Evolutionary conservation across 805 yeast genomes (phyloP).

Genomic region (Zygosaccharomyces kombuchaensis): DNA sequence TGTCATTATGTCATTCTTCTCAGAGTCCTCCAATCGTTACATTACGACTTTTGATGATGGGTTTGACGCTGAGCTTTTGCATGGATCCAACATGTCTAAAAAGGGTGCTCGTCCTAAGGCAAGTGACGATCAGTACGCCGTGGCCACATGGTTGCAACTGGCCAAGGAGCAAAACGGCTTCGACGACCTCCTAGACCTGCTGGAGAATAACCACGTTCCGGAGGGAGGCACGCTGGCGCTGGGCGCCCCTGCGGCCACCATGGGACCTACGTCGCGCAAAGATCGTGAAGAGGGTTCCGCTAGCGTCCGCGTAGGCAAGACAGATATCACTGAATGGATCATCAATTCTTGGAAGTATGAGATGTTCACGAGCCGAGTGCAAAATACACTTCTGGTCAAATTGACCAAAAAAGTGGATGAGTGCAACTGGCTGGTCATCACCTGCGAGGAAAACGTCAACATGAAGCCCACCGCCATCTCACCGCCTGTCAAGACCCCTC

Average conservation of each 20-base stretch:
- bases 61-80: constrained; percentile 29
- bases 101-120: constrained; percentile 20
- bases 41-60: constrained; percentile 33
- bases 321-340: constrained; percentile 39
- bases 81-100: constrained; percentile 21
- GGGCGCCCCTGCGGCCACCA: constrained; percentile 11
- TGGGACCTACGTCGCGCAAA: constrained; percentile 7
- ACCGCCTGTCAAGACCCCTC: constrained; percentile 3
- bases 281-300: constrained; percentile 8
- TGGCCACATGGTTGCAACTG: constrained; percentile 24
- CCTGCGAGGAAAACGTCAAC: constrained; percentile 33
- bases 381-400: constrained; percentile 36
- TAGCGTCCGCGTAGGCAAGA: constrained; percentile 34
- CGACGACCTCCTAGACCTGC: constrained; percentile 19
- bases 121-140: constrained; percentile 22
- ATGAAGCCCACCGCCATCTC: constrained; percentile 9
- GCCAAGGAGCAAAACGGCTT: constrained; percentile 22
- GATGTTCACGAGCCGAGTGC: constrained; percentile 35
- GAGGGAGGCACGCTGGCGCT: constrained; percentile 19
- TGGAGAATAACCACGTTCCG: constrained; percentile 16
- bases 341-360: constrained; percentile 41
- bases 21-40: constrained; percentile 37
- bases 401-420: constrained; percentile 38
- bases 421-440: constrained; percentile 38
- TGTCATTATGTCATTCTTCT: constrained; percentile 34